Evolutionary conservation across 2,329 filamentous ascomycete genomes (phyloP), one percentile per base, ranked within the genome.

Genomic region (Coniosporium uncinatum): DNA sequence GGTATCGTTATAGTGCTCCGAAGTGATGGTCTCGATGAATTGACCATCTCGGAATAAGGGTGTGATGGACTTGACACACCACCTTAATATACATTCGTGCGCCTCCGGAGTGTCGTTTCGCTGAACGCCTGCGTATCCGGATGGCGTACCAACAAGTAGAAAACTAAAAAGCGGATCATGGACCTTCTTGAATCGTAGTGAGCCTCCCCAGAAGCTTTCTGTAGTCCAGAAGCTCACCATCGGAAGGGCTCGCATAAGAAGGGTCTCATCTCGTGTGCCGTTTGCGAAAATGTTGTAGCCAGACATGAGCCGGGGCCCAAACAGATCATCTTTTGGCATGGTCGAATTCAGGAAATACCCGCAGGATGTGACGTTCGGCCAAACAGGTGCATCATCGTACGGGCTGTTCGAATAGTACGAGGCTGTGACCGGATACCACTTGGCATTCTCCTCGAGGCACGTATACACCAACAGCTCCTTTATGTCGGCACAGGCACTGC

Each of bases 261-360:
- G 8, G 8, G 24, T n/a, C 24, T 29, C 24, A 8, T n/a, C 24
- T 29, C 24, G 24, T n/a, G n/a, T n/a, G n/a, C n/a, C n/a, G n/a
- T n/a, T n/a, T n/a, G n/a, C n/a, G n/a, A n/a, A n/a, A n/a, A n/a
- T n/a, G n/a, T n/a, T n/a, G n/a, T n/a, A n/a, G 3, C 44, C 44
- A 22, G n/a, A 32, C 37, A 46, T 41, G 5, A 46, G 27, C 8
- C 14, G 3, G 6, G 37, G 43, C 22, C 11, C n/a, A n/a, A n/a
- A n/a, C n/a, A n/a, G n/a, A n/a, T n/a, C n/a, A n/a, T n/a, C n/a
- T n/a, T n/a, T 17, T 2, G 31, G 4, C 13, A 18, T 21, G 5
- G 29, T 29, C 14, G 21, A n/a, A 20, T 46, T 46, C 16, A 46
- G 31, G 20, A 36, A 46, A 21, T 36, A 46, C 6, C 44, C 44